These are phyloP conservation scores for Aspergillus calidoustus DNA, from an alignment of 2,329 filamentous ascomycete species.

Conservation along the genomic window DNA sequence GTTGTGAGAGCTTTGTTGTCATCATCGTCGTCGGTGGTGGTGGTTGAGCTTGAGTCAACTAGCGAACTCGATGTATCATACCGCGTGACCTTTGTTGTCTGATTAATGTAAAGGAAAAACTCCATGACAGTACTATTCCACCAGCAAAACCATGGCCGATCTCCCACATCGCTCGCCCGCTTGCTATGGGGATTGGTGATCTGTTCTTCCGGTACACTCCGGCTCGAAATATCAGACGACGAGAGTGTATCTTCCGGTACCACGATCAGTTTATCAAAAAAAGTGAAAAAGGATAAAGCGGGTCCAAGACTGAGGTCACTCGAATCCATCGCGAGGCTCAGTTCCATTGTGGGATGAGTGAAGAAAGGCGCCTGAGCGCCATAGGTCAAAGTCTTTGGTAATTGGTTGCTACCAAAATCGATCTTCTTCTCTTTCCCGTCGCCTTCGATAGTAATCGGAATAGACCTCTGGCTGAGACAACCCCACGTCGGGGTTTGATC, in stretches of 20 bases:
- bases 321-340: conserved; percentile 62
- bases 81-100: conserved; percentile 46
- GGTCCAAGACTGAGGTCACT: conserved; percentile 62
- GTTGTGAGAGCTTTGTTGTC: neutral
- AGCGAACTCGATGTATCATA: conserved; percentile 22
- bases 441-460: conserved; percentile 39
- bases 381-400: conserved; percentile 56
- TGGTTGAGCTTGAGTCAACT: conserved; percentile 7
- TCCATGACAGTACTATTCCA: conserved; percentile 72
- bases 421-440: conserved; percentile 36
- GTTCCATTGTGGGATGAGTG: conserved; percentile 45
- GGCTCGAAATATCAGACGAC: conserved; percentile 33
- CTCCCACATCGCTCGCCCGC: conserved; percentile 55
- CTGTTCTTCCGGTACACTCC: conserved; percentile 32
- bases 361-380: conserved; percentile 65
- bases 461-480: conserved; percentile 45
- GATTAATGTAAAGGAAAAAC: conserved; percentile 67
- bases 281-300: conserved; percentile 65
- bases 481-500: conserved; percentile 57
- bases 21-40: neutral
- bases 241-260: conserved; percentile 45
- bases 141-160: conserved; percentile 70
- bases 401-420: conserved; percentile 44
- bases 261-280: conserved; percentile 69
- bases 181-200: conserved; percentile 39